phyloP scores from a whole-genome alignment of 2,329 filamentous ascomycete genomes.

The Truncatella angustata region DNA sequence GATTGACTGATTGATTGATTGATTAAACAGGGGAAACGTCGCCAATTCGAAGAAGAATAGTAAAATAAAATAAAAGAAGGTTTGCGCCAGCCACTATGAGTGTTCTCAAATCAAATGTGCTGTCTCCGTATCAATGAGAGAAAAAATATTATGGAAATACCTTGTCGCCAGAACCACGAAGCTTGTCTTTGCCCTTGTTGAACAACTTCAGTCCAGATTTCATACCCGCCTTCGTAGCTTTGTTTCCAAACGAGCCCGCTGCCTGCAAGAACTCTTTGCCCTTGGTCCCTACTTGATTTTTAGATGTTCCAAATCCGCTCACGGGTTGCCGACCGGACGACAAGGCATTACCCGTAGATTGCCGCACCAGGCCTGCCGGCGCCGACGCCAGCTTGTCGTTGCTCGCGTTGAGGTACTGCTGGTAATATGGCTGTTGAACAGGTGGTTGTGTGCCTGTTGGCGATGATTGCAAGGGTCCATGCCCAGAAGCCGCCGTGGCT shows the following conservation, averaged over 20 bases:
- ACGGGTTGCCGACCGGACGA: conserved; percentile 37
- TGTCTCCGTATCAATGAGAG: conserved; percentile 25
- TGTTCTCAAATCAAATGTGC: not conserved
- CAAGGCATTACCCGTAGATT: conserved; percentile 25
- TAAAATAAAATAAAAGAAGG: not conserved
- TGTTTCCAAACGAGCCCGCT: conserved; percentile 86
- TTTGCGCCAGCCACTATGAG: not conserved
- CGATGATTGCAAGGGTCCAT: conserved; percentile 7
- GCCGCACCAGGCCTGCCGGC: conserved; percentile 23
- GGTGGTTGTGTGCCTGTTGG: conserved; percentile 8
- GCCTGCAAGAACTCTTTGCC: conserved; percentile 87
- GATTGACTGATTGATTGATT: not conserved
- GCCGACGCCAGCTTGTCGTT: conserved; percentile 28
- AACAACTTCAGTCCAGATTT: conserved; percentile 89
- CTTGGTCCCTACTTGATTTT: conserved; percentile 71
- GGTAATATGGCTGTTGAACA: conserved; percentile 50
- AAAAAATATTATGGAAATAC: conserved; percentile 68
- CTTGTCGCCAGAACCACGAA: conserved; percentile 76
- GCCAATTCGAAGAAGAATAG: not conserved
- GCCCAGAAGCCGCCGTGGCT: not conserved
- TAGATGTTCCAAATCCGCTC: conserved; percentile 51
- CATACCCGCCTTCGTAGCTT: conserved; percentile 83
- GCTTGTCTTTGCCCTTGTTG: conserved; percentile 85
- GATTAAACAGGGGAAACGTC: not conserved
- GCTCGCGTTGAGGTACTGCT: conserved; percentile 55